Conservation (phyloP, 331 rosid genomes). For the Spiraea crenata region DNA sequence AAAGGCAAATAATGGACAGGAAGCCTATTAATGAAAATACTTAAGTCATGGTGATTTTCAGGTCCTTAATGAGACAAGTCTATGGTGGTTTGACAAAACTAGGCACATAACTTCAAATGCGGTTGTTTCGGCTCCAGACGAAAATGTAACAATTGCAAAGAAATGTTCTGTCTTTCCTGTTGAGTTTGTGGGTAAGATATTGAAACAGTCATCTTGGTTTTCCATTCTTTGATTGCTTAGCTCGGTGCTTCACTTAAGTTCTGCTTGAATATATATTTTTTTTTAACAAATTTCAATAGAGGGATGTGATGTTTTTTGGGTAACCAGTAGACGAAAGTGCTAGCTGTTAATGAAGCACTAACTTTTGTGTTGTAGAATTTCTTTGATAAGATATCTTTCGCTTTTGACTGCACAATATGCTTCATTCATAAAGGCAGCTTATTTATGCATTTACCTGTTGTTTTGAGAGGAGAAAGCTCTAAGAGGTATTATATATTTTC, state of each 20-base stretch:
- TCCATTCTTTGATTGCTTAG: not conserved
- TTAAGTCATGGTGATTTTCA: slow-evolving; percentile 21
- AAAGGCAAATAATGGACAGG: not conserved
- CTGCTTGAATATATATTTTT: not conserved
- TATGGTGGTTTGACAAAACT: slow-evolving; percentile 97
- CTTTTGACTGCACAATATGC: not conserved
- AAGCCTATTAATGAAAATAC: not conserved
- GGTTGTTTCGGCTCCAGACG: slow-evolving; percentile 73
- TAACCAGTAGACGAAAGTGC: no score
- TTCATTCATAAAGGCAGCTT: not conserved
- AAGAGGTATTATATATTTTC: not conserved
- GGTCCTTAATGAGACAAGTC: slow-evolving; percentile 93
- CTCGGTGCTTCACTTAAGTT: not conserved
- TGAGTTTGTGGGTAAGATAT: slow-evolving; percentile 89
- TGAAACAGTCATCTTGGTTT: not conserved
- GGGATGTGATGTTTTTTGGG: not conserved
- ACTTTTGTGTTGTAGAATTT: not conserved
- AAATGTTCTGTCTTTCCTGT: slow-evolving; percentile 94
- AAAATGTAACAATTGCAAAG: slow-evolving; percentile 83
- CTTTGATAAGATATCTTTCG: not conserved
- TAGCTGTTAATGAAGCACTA: not conserved
- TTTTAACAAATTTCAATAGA: not conserved
- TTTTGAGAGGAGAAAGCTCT: not conserved
- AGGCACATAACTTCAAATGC: slow-evolving; percentile 78
- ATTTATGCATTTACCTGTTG: not conserved